These are phyloP conservation scores for Yarrowia sp. DNA, from an alignment of 805 yeast genomes.

Conservation along the genomic window DNA sequence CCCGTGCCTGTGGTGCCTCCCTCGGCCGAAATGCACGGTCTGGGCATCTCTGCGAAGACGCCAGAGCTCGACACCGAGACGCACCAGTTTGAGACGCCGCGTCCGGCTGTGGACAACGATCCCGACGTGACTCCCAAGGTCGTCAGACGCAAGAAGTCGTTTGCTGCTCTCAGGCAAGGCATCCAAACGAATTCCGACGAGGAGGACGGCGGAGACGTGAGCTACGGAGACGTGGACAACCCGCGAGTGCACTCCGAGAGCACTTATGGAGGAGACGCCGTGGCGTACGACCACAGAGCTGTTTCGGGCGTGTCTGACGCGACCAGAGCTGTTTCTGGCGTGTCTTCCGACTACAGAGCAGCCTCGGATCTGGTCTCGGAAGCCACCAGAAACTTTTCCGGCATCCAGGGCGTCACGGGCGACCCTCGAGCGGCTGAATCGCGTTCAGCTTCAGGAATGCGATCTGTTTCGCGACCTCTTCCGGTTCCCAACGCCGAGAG, in stretches of 20 bases:
- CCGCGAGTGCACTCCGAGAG: not conserved
- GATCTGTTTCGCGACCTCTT: not conserved
- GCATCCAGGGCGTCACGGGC: constrained; percentile 1
- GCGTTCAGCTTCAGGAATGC: not conserved
- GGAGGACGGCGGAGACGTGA: constrained; percentile 29
- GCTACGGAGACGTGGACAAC: not conserved
- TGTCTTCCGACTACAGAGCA: not conserved
- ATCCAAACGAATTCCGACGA: constrained; percentile 27
- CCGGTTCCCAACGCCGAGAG: not conserved
- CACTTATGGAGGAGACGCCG: not conserved
- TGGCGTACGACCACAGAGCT: not conserved
- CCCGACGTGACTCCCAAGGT: constrained; percentile 14
- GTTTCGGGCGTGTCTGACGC: not conserved
- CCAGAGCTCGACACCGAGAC: not conserved
- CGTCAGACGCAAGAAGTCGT: constrained; percentile 11
- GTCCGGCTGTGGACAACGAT: not conserved
- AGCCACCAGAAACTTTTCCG: not conserved
- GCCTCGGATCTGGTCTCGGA: not conserved
- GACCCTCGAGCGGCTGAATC: not conserved
- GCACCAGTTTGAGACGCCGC: not conserved
- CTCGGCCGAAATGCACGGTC: not conserved
- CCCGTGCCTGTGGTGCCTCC: constrained; percentile 17
- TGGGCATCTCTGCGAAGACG: not conserved
- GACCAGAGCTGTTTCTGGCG: not conserved
- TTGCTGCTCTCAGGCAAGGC: constrained; percentile 33